Base-by-base conservation (phyloP, 176 grass and related monocot species). In the Oryza longistaminata region DNA sequence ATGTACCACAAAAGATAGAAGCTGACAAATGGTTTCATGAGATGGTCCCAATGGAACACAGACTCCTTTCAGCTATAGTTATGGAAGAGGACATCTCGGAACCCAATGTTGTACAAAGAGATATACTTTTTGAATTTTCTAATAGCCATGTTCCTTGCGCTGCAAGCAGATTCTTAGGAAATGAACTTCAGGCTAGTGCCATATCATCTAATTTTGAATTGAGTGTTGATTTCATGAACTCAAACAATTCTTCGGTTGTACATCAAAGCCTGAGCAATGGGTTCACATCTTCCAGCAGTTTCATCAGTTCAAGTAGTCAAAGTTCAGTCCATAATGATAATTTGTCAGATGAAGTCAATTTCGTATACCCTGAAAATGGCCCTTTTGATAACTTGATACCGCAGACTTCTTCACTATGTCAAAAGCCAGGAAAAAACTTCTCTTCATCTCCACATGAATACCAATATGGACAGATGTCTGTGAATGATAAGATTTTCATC, bases 1-100 rank as follows among this genome's bases (percentile, higher is more conserved):
- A 22, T 68, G 82, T 19, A 53, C 13, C 65, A 64, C 79, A 81
- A 62, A 85, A 89, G 66, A 6, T 82, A 64, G 80, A 87, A 80
- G 65, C 83, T 29, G 87, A 79, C 27, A 84, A 87, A 61, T 94
- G 88, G 88, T 78, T 85, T 48, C 85, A 88, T 77, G 78, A 89
- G 88, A 85, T 90, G 68, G 73, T 81, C 66, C 92, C 92, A 66
- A 78, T 94, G 70, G 75, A 90, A 70, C 92, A 97, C n/a, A 92
- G 83, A 73, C 94, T 97, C 69, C 88, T 97, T 77, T 94, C 94
- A 53, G 90, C 94, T 81, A 87, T 97, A 69, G 90, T 94, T 48
- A 79, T 90, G 66, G 90, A 94, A 85, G 90, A 87, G 83, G 90
- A 90, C 35, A 67, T 86, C 8, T 55, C 77, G 80, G 83, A 88